Conservation (phyloP, 495 filamentous ascomycete genomes). For the Peziza echinospora region DNA sequence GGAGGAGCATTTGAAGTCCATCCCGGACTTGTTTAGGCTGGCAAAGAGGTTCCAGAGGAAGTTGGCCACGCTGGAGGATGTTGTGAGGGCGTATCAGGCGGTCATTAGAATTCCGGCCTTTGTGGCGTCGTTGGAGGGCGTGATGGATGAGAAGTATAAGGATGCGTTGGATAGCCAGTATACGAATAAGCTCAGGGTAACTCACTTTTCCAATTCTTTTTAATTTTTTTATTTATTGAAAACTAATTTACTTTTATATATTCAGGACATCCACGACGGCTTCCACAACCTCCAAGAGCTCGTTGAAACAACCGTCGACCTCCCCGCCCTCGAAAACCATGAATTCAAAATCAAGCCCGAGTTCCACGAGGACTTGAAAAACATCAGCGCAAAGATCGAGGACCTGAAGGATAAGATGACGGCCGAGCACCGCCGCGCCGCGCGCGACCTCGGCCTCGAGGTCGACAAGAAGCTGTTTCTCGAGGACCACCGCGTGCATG, state of each 20-base stretch:
- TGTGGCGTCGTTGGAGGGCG: slow-evolving; percentile 64
- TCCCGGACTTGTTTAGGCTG: slow-evolving; percentile 84
- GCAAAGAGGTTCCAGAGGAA: slow-evolving; percentile 87
- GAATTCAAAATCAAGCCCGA: slow-evolving; percentile 98
- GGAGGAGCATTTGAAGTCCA: slow-evolving; percentile 82
- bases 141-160: slow-evolving; percentile 89
- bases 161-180: slow-evolving; percentile 75
- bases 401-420: slow-evolving; percentile 68
- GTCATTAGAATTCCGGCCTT: slow-evolving; percentile 80
- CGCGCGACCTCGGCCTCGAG: slow-evolving; percentile 72
- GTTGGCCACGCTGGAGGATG: slow-evolving; percentile 80
- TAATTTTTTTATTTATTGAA: slow-evolving; percentile 13
- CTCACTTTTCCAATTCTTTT: slow-evolving; percentile 1
- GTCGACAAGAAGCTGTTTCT: slow-evolving; percentile 96
- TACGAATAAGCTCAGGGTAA: slow-evolving; percentile 47
- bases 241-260: too few relatives aligned
- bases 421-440: slow-evolving; percentile 52
- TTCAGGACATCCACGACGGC: slow-evolving; percentile 56
- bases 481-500: slow-evolving; percentile 86
- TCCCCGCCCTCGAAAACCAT: slow-evolving; percentile 87
- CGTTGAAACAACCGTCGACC: slow-evolving; percentile 95
- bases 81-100: slow-evolving; percentile 86
- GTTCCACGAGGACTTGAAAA: slow-evolving; percentile 73
- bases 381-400: slow-evolving; percentile 78
- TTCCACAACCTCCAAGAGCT: slow-evolving; percentile 81